Conservation (phyloP, 2,329 filamentous ascomycete genomes). For the Fusarium transvaalense region DNA sequence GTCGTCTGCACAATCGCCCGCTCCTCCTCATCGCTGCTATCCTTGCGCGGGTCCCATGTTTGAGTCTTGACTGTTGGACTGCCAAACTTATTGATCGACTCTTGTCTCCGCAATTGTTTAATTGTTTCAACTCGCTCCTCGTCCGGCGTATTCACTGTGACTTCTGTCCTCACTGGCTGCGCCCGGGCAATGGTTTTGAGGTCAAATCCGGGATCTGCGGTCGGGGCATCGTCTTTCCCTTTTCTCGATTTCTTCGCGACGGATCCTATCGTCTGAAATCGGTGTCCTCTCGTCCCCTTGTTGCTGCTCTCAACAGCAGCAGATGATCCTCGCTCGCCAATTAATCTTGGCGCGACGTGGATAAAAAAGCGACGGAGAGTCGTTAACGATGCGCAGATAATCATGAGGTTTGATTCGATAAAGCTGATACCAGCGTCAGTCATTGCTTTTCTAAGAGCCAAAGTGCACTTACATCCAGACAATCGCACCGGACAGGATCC, state of each 20-base stretch:
- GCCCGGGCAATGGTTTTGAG: slow-evolving; percentile 42
- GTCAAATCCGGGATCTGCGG: slow-evolving; percentile 37
- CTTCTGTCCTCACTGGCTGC: slow-evolving; percentile 35
- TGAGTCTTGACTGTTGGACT: slow-evolving; percentile 18
- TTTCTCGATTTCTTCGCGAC: slow-evolving; percentile 6
- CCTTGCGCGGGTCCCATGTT: slow-evolving; percentile 22
- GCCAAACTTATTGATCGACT: slow-evolving; percentile 44
- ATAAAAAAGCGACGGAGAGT: slow-evolving; percentile 54
- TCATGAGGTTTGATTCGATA: slow-evolving; percentile 53
- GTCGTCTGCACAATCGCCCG: slow-evolving; percentile 44
- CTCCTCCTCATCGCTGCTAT: slow-evolving; percentile 35
- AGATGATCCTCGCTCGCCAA: slow-evolving; percentile 39
- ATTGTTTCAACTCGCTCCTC: slow-evolving; percentile 31
- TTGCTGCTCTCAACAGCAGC: not conserved
- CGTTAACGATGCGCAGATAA: slow-evolving; percentile 55
- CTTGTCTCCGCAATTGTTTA: slow-evolving; percentile 39
- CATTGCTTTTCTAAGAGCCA: not conserved
- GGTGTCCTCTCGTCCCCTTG: slow-evolving; percentile 30
- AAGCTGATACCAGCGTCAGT: slow-evolving; percentile 46
- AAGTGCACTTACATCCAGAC: slow-evolving; percentile 49
- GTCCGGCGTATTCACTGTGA: slow-evolving; percentile 29
- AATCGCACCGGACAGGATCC: slow-evolving; percentile 48
- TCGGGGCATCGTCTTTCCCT: slow-evolving; percentile 22
- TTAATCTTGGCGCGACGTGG: slow-evolving; percentile 47
- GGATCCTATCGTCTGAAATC: slow-evolving; percentile 39